A percentile compares a stretch with the other conserved stretches of the same genome.
Conservation (phyloP, 2,329 filamentous ascomycete genomes). For the Ophiognomonia clavigignenti-juglandacearum region DNA sequence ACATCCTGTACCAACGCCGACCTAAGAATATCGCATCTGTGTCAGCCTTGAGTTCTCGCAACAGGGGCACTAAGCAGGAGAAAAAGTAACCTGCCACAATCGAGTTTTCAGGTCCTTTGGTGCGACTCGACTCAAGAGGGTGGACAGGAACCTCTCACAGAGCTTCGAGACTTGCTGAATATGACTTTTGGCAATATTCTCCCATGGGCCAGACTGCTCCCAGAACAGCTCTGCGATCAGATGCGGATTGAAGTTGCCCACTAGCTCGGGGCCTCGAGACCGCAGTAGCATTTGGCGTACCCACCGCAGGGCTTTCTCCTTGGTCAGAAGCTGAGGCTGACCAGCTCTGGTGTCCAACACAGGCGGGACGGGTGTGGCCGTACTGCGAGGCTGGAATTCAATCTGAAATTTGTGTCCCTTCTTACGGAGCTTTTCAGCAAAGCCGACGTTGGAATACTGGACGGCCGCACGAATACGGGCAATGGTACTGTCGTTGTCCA, state of each 20-base stretch:
- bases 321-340: not conserved
- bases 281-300: not conserved
- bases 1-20: no score
- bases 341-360: no score
- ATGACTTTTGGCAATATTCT: not conserved
- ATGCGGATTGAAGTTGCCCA: not conserved
- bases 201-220: slow-evolving; percentile 9
- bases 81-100: not conserved
- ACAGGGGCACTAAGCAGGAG: no score
- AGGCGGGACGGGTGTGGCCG: no score
- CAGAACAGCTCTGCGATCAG: slow-evolving; percentile 5
- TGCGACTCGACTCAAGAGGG: not conserved
- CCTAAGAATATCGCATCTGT: no score
- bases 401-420: not conserved
- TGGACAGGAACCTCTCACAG: not conserved
- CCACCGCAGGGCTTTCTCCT: not conserved
- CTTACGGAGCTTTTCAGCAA: not conserved
- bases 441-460: not conserved
- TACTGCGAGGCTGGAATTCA: no score
- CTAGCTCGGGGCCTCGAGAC: slow-evolving; percentile 1
- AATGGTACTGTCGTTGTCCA: no score
- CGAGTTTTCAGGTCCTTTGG: not conserved
- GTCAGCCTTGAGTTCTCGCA: no score
- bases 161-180: not conserved
- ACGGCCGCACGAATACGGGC: not conserved